Conservation (phyloP, 371 early-diverging fungal species). For the Catenaria anguillulae region DNA sequence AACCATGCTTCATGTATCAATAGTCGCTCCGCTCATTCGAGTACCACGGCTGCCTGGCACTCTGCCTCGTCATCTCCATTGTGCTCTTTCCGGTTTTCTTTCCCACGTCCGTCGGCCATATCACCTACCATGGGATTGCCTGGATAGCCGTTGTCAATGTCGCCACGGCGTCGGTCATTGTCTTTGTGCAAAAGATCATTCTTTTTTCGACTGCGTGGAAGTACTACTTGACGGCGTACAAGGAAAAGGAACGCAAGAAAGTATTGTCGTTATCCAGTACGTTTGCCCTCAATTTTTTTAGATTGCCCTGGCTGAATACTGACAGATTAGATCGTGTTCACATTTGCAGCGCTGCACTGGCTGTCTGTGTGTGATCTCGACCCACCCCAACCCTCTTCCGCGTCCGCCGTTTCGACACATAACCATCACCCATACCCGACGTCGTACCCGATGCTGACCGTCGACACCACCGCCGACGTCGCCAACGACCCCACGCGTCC, state of each 20-base stretch:
- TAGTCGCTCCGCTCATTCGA: not conserved
- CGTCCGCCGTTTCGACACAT: too few species aligned
- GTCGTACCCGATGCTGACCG: too few species aligned
- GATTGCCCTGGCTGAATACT: too few species aligned
- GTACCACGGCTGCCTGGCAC: not conserved
- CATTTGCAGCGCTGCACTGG: not conserved
- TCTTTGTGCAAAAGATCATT: not conserved
- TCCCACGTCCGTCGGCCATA: not conserved
- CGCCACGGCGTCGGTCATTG: not conserved
- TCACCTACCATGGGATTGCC: not conserved
- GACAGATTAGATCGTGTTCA: not conserved
- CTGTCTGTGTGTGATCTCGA: too few species aligned
- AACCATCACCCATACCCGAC: too few species aligned
- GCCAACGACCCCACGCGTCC: too few species aligned
- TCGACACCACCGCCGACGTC: too few species aligned
- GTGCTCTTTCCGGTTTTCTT: not conserved
- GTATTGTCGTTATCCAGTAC: not conserved
- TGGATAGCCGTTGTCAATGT: too few species aligned
- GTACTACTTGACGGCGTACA: conserved; percentile 2
- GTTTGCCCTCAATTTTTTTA: not conserved
- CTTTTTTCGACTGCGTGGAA: not conserved
- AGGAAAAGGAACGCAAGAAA: not conserved
- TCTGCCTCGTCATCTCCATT: not conserved
- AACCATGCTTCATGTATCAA: too few species aligned
- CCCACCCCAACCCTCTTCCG: too few species aligned